Evolutionary conservation across 208 protist species (phyloP).

Genomic region (Trypanosoma mega): DNA sequence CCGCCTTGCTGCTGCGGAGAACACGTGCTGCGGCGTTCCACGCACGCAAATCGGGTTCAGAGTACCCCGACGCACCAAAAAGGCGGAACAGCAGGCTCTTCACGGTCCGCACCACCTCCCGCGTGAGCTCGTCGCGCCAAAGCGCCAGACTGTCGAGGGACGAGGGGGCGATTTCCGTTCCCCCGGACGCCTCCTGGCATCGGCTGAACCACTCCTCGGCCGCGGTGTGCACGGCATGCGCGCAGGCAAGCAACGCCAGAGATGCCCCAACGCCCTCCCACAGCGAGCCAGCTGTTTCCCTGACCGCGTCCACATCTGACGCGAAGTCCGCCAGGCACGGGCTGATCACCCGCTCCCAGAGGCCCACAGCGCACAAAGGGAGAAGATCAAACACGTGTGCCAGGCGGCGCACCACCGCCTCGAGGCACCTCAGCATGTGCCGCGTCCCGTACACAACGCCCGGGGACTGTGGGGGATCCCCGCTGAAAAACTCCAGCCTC

Average conservation of each 20-base stretch:
- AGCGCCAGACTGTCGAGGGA: constrained; percentile 8
- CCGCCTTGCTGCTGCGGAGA: background rate
- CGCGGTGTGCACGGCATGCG: constrained; percentile 14
- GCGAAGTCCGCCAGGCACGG: constrained; percentile 17
- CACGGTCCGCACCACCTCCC: background rate
- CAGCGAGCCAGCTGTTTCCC: background rate
- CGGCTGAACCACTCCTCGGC: constrained; percentile 24
- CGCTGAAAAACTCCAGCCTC: constrained; percentile 44
- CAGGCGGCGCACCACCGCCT: constrained; percentile 54
- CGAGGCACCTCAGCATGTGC: constrained; percentile 51
- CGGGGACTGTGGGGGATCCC: constrained; percentile 1
- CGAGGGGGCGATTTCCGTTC: background rate
- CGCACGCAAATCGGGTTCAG: constrained; percentile 4
- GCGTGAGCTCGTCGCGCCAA: constrained; percentile 21
- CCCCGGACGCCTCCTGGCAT: constrained; percentile 4
- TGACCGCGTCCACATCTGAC: background rate
- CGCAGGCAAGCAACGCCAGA: constrained; percentile 14
- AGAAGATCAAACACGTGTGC: constrained; percentile 33
- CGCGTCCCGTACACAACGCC: constrained; percentile 15
- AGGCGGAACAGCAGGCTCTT: constrained; percentile 8
- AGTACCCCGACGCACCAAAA: background rate
- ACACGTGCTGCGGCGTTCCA: constrained; percentile 4
- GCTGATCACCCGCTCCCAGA: constrained; percentile 16
- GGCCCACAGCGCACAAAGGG: constrained; percentile 1
- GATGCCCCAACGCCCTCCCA: constrained; percentile 1